Base-by-base conservation (phyloP, 176 grass and related monocot genomes). In the Alloteropsis semialata region DNA sequence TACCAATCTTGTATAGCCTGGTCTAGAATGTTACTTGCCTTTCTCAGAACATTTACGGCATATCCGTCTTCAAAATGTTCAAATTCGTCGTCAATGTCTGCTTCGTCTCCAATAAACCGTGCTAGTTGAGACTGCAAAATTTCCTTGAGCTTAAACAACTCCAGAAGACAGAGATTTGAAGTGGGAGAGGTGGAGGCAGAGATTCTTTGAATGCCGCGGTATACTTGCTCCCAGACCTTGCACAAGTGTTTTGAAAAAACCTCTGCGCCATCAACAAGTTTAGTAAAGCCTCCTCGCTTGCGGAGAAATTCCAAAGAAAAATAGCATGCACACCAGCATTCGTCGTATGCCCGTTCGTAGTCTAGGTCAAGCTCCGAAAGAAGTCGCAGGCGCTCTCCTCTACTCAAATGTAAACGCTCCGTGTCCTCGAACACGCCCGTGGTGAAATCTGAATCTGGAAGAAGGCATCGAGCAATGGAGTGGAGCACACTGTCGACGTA, bases 371-470 rank as follows among this genome's bases (percentile, higher is more conserved):
- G 55, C 3, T 29, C 0, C 17, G 74, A 25, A 44, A 77, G 14
- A 6, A 77, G 14, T 10, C 44, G 4, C 15, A 29, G 2, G 10
- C 34, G 55, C 6, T 39, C 8, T 27, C 29, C 22, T 24, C 74
- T 42, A 42, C 3, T 44, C 38, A 60, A 29, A 10, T 9, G 0
- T 39, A 59, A 38, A 8, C 0, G 0, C 18, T 1, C 1, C 8
- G 11, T 16, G 3, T 7, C 3, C 0, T 5, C 1, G 10, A 0
- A 74, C 5, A 7, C 3, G 6, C 0, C 8, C 3, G 0, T 0
- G 3, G 0, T 11, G 10, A 24, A 13, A 14, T 42, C 21, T 13
- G 9, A 0, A 74, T n/a, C 0, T 21, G 34, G 63, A 53, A 13
- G 2, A 8, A 56, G 9, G 10, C 12, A n/a, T 57, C 5, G 21